Evolutionary conservation across 345 rosid species (phyloP).

Genomic region (Euclidium syriacum): DNA sequence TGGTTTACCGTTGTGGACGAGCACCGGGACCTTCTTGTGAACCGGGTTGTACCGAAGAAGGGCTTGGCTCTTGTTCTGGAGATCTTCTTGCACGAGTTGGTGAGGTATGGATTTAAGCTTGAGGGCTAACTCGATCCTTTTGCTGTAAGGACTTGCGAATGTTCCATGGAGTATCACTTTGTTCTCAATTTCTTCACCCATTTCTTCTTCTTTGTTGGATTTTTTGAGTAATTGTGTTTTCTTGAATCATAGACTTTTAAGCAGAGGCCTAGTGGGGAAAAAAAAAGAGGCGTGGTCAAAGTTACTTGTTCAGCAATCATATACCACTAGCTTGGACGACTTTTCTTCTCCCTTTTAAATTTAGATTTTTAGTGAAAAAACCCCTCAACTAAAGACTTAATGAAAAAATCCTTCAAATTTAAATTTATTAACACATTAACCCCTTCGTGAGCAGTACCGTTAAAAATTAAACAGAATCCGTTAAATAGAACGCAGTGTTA

Average conservation of each 20-base stretch:
- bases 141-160: constrained; percentile 28
- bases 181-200: constrained; percentile 23
- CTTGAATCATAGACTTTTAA: not conserved
- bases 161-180: constrained; percentile 33
- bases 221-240: not conserved
- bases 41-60: constrained; percentile 37
- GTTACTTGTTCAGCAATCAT: not conserved
- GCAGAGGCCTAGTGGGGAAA: not conserved
- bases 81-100: constrained; percentile 36
- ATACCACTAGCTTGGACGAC: not conserved
- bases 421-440: no score
- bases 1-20: constrained; percentile 42
- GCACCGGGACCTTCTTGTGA: constrained; percentile 39
- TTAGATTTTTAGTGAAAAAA: not conserved
- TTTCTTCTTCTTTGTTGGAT: constrained; percentile 11
- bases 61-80: constrained; percentile 32
- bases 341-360: not conserved
- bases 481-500: no score
- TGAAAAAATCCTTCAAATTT: not conserved
- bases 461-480: no score
- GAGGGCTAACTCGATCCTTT: constrained; percentile 39
- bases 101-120: constrained; percentile 35
- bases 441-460: no score
- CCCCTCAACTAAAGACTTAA: not conserved
- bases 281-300: not conserved